These are phyloP conservation scores for Stagonosporopsis rhizophila DNA, from an alignment of 2,329 filamentous ascomycete species.

Conservation along the genomic window DNA sequence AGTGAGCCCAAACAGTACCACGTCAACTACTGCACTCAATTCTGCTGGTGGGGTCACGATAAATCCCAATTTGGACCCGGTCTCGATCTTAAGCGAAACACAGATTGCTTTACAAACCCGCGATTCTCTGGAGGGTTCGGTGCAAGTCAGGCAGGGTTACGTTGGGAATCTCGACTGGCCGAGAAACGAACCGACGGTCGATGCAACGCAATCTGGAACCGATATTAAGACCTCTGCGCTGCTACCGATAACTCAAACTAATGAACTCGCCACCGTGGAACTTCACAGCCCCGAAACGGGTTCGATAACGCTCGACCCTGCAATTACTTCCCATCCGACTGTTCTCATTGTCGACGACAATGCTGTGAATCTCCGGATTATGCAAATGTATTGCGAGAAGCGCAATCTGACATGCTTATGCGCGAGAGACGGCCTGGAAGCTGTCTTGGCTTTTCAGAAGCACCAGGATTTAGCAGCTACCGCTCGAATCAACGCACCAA, in stretches of 20 bases:
- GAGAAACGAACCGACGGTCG: not conserved
- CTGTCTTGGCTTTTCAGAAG: not conserved
- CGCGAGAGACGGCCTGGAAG: not conserved
- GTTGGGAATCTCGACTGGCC: not conserved
- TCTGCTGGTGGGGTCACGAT: not conserved
- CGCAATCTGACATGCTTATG: not conserved
- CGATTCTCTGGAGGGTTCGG: not conserved
- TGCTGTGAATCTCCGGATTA: not conserved
- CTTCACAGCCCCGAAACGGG: not conserved
- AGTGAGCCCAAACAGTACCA: no score
- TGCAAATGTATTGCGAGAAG: conserved; percentile 4
- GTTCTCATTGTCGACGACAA: conserved; percentile 1
- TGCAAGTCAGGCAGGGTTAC: not conserved
- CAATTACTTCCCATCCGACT: not conserved
- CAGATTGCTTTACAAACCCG: not conserved
- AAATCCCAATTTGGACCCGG: not conserved
- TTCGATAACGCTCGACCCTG: not conserved
- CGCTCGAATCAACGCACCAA: not conserved
- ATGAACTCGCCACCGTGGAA: not conserved
- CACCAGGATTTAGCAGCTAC: not conserved
- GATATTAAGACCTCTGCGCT: not conserved
- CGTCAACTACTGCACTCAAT: no score
- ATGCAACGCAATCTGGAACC: not conserved
- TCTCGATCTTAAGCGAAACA: not conserved
- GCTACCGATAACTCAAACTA: not conserved